Percentiles rank a stretch among this genome's conserved stretches.
Conservation (phyloP, 108 stramenopile species). For the Cyclotella cryptica region DNA sequence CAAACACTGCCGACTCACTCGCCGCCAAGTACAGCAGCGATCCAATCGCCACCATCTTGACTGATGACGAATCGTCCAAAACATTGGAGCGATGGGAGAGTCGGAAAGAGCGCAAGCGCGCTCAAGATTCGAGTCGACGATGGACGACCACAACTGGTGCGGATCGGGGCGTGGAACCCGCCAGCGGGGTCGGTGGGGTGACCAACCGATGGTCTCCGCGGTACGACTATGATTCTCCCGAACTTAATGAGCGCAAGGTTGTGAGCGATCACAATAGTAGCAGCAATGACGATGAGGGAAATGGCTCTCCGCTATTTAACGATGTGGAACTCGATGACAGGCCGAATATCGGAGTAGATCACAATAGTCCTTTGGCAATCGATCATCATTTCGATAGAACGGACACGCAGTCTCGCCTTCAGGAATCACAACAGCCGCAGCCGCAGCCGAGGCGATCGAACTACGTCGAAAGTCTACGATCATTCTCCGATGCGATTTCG, state of each 20-base stretch:
- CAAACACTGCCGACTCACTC: too few species aligned
- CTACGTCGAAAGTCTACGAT: background rate
- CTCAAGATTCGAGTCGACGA: background rate
- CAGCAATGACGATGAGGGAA: background rate
- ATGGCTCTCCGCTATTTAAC: slow-evolving; percentile 25
- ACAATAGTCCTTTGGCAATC: background rate
- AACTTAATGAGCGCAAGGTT: background rate
- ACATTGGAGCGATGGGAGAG: slow-evolving; percentile 29
- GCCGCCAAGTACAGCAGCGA: background rate
- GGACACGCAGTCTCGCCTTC: slow-evolving; percentile 4
- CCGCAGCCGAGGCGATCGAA: background rate
- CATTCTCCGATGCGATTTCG: background rate
- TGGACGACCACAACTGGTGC: background rate
- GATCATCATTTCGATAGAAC: background rate
- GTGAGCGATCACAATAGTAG: background rate
- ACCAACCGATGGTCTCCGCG: background rate
- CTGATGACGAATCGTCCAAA: slow-evolving; percentile 3
- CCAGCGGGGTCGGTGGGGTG: background rate
- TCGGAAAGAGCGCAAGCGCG: slow-evolving; percentile 20
- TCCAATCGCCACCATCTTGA: background rate
- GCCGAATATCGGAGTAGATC: slow-evolving; percentile 14
- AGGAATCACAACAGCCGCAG: slow-evolving; percentile 1
- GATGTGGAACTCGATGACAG: slow-evolving; percentile 25
- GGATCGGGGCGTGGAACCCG: too few species aligned
- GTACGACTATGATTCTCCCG: background rate